Percentiles rank a stretch among this genome's conserved stretches.
Evolutionary conservation across 1,139 yeast species (phyloP).

Genomic region (Blastobotrys apis): DNA sequence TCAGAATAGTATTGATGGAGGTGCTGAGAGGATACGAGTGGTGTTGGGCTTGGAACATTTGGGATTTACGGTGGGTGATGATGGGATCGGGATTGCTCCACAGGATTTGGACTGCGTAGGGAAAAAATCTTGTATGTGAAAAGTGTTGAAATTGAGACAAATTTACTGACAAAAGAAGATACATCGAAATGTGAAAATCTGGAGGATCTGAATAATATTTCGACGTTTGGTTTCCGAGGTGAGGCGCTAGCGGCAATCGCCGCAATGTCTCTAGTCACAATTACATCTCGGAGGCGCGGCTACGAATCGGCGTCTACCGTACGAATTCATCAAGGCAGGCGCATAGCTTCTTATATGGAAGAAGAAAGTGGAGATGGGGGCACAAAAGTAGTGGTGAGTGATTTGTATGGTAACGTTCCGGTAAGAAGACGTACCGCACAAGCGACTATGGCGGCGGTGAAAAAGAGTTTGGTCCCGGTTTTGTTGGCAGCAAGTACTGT

Average conservation of each 20-base stretch:
- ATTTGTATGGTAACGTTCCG: slow-evolving; percentile 53
- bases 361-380: slow-evolving; percentile 37
- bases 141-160: slow-evolving; percentile 35
- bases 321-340: slow-evolving; percentile 19
- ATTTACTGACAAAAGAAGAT: not conserved
- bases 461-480: not conserved
- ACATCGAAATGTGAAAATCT: slow-evolving; percentile 20
- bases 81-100: slow-evolving; percentile 52
- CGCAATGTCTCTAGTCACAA: slow-evolving; percentile 28
- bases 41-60: slow-evolving; percentile 40
- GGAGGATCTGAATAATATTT: slow-evolving; percentile 48
- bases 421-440: slow-evolving; percentile 46
- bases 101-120: slow-evolving; percentile 44
- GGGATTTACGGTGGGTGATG: slow-evolving; percentile 46
- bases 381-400: slow-evolving; percentile 46
- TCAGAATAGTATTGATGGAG: slow-evolving; percentile 46
- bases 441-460: not conserved
- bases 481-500: not conserved
- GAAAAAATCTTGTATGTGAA: slow-evolving; percentile 39
- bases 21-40: slow-evolving; percentile 42
- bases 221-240: slow-evolving; percentile 76
- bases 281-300: slow-evolving; percentile 25
- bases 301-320: slow-evolving; percentile 36
- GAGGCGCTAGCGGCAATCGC: slow-evolving; percentile 68
- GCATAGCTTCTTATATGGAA: slow-evolving; percentile 10